These are phyloP conservation scores for Coemansia sp. DNA, from an alignment of 192 early-diverging fungal species.

Conservation along the genomic window DNA sequence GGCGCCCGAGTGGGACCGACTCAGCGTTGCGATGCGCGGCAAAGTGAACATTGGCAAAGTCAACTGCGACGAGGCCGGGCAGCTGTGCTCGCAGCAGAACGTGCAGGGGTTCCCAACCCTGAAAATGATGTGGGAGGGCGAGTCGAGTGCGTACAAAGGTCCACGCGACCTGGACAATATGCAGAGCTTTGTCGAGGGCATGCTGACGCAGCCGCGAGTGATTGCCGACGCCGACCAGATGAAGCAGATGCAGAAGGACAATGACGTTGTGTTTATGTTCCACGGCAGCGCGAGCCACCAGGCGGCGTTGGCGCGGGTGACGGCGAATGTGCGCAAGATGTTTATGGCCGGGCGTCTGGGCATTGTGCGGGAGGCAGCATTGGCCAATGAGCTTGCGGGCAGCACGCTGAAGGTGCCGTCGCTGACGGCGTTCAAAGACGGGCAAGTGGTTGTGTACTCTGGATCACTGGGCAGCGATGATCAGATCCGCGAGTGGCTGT, in stretches of 20 bases:
- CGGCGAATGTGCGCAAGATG: conserved; percentile 44
- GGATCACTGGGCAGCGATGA: conserved; percentile 42
- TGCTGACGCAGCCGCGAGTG: conserved; percentile 41
- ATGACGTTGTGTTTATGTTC: conserved; percentile 61
- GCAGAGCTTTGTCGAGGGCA: conserved; percentile 56
- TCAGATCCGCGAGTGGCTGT: conserved; percentile 61
- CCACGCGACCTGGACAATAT: conserved; percentile 57
- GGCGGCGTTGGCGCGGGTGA: conserved; percentile 28
- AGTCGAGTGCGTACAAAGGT: conserved; percentile 44
- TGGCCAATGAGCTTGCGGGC: conserved; percentile 14
- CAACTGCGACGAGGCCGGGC: conserved; percentile 72
- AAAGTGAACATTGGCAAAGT: conserved; percentile 81
- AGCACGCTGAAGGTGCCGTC: conserved; percentile 40
- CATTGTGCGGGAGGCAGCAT: conserved; percentile 14
- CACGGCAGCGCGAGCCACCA: conserved; percentile 38
- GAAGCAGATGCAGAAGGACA: conserved; percentile 36
- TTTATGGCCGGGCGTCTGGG: conserved; percentile 45
- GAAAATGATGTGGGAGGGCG: conserved; percentile 60
- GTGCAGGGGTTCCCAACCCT: conserved; percentile 89
- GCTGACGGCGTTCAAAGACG: conserved; percentile 65
- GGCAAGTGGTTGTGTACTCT: conserved; percentile 23
- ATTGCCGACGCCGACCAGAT: conserved; percentile 43
- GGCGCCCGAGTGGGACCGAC: conserved; percentile 73
- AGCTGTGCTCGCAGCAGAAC: conserved; percentile 63
- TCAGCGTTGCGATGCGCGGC: conserved; percentile 63